Evolutionary conservation across 352 stramenopile genomes (phyloP).

Genomic region (Globisporangium okanoganense): DNA sequence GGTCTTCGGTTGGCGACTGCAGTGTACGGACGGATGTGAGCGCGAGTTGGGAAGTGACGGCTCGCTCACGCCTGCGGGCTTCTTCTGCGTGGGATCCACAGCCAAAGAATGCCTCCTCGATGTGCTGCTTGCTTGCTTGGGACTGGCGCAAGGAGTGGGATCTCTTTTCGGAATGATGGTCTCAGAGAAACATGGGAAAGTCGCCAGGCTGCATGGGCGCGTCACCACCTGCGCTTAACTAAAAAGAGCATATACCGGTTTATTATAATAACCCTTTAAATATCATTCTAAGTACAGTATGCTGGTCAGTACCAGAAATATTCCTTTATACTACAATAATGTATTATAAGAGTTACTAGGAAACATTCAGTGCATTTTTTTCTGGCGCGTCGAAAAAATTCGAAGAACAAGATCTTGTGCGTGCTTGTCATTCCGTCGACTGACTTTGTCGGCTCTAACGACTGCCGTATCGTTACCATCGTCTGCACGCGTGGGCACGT

Average conservation of each 20-base stretch:
- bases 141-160: slow-evolving; percentile 7
- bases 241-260: neutral
- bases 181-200: slow-evolving; percentile 15
- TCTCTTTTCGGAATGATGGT: too few relatives aligned
- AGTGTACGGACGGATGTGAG: neutral
- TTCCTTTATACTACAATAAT: neutral
- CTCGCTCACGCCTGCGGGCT: neutral
- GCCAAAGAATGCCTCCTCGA: neutral
- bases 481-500: too few relatives aligned
- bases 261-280: neutral
- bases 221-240: slow-evolving; percentile 2
- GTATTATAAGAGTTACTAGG: neutral
- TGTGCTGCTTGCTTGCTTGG: neutral
- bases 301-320: too few relatives aligned
- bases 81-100: neutral
- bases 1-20: too few relatives aligned
- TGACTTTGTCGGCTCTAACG: neutral
- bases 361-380: neutral
- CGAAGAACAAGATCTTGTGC: slow-evolving; percentile 6
- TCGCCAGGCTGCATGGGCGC: slow-evolving; percentile 5
- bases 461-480: neutral
- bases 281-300: too few relatives aligned
- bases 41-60: slow-evolving; percentile 10
- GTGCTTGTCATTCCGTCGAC: slow-evolving; percentile 6
- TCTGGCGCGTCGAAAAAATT: neutral